Conservation (phyloP, 2,329 filamentous ascomycete genomes). For the Claviceps sp. region DNA sequence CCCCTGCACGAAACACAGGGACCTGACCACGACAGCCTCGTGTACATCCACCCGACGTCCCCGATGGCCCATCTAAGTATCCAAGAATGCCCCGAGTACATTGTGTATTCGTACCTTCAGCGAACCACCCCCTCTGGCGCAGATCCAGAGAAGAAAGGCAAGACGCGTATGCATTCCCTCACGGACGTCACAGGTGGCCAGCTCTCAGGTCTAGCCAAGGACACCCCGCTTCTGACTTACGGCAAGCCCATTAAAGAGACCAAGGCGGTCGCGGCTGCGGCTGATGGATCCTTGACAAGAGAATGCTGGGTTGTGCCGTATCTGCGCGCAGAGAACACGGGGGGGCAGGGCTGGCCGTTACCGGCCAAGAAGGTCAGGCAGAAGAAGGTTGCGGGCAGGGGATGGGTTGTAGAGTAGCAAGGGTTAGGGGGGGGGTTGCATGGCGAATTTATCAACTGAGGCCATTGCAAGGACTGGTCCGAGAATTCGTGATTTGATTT, state of each 20-base stretch:
- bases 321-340: conserved; percentile 53
- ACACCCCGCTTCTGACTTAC: conserved; percentile 70
- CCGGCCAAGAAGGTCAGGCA: conserved; percentile 77
- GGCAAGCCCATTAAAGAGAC: conserved; percentile 88
- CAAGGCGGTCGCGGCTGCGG: conserved; percentile 25
- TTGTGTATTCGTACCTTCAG: conserved; percentile 80
- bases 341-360: conserved; percentile 68
- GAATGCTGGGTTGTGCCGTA: conserved; percentile 78
- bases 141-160: conserved; percentile 42
- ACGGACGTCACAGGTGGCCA: conserved; percentile 66
- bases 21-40: conserved; percentile 46
- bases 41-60: conserved; percentile 81
- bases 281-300: conserved; percentile 32
- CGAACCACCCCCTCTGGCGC: conserved; percentile 41
- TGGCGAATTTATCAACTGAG: background rate
- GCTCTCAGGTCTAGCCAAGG: conserved; percentile 65
- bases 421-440: background rate
- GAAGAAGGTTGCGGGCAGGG: conserved; percentile 55
- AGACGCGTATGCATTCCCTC: conserved; percentile 78
- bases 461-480: background rate
- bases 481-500: background rate
- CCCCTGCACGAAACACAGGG: conserved; percentile 38
- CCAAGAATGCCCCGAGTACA: conserved; percentile 70
- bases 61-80: conserved; percentile 57
- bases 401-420: conserved; percentile 55